These are phyloP conservation scores for Alternaria hordeiaustralica DNA, from an alignment of 2,329 filamentous ascomycete genomes.

Conservation along the genomic window DNA sequence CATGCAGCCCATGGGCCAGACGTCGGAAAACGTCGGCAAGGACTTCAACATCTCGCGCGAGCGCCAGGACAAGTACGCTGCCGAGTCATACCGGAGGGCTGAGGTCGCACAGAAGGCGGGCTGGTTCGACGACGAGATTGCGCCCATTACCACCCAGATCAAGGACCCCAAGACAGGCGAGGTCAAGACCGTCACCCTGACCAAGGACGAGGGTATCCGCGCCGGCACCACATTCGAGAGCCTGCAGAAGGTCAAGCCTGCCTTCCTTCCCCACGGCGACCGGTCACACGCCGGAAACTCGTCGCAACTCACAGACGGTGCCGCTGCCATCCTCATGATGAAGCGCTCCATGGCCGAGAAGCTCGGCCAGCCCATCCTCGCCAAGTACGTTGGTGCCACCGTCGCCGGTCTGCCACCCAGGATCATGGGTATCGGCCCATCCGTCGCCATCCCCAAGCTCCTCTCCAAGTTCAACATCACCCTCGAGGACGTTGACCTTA, in stretches of 20 bases:
- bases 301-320: constrained; percentile 92
- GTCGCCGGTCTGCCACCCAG: constrained; percentile 88
- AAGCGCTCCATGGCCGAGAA: constrained; percentile 87
- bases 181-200: constrained; percentile 77
- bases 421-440: constrained; percentile 94
- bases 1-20: constrained; percentile 97
- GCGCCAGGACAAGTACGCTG: constrained; percentile 82
- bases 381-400: constrained; percentile 92
- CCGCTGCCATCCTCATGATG: constrained; percentile 89
- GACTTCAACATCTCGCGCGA: constrained; percentile 87
- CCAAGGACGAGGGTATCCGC: constrained; percentile 87
- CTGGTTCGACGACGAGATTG: constrained; percentile 93
- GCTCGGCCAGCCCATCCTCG: constrained; percentile 88
- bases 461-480: constrained; percentile 78
- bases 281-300: constrained; percentile 91
- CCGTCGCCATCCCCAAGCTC: constrained; percentile 77
- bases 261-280: constrained; percentile 89
- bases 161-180: constrained; percentile 85
- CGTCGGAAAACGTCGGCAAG: constrained; percentile 90
- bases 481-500: constrained; percentile 82
- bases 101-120: constrained; percentile 90
- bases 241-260: constrained; percentile 83
- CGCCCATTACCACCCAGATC: constrained; percentile 80
- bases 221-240: constrained; percentile 86
- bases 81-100: constrained; percentile 85